These are phyloP conservation scores for Intubia oerlemansii DNA, from an alignment of 2,329 filamentous ascomycete genomes.

Conservation along the genomic window DNA sequence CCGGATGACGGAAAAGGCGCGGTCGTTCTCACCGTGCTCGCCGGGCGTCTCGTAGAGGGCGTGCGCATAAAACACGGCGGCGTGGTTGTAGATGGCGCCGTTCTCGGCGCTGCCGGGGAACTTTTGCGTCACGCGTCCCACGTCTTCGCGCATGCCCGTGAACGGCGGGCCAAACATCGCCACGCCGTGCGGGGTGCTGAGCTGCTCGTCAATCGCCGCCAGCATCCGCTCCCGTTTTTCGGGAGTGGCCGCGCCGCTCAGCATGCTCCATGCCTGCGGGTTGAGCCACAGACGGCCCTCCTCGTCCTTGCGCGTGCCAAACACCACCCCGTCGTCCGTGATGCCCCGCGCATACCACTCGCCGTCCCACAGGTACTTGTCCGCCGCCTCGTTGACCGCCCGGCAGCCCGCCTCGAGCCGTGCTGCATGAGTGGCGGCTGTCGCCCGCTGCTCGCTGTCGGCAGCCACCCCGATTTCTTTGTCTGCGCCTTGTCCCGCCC, in stretches of 20 bases:
- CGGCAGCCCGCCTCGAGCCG: conserved; percentile 20
- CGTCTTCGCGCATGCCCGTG: conserved; percentile 32
- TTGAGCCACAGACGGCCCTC: too few species aligned
- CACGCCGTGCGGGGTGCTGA: conserved; percentile 31
- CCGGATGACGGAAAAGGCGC: conserved; percentile 29
- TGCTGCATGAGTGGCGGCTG: too few species aligned
- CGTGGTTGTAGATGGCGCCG: conserved; percentile 35
- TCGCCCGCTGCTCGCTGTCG: too few species aligned
- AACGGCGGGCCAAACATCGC: conserved; percentile 34
- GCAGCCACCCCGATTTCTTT: too few species aligned
- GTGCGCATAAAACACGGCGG: conserved; percentile 31
- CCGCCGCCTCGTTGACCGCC: conserved; percentile 28
- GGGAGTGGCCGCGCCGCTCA: too few species aligned
- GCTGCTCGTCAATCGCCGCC: too few species aligned
- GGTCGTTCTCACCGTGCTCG: conserved; percentile 27
- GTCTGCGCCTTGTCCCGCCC: too few species aligned
- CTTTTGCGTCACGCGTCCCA: conserved; percentile 36
- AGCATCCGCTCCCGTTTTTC: too few species aligned
- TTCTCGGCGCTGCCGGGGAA: conserved; percentile 36
- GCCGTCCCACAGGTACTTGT: conserved; percentile 31
- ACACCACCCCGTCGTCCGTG: conserved; percentile 30
- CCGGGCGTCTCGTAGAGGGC: too few species aligned
- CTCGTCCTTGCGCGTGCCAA: conserved; percentile 26
- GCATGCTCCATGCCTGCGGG: too few species aligned
- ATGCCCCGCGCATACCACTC: conserved; percentile 36